A percentile compares a stretch with the other conserved stretches of the same genome.
Conservation (phyloP, 495 filamentous ascomycete species). For the Neurospora tetraspora region DNA sequence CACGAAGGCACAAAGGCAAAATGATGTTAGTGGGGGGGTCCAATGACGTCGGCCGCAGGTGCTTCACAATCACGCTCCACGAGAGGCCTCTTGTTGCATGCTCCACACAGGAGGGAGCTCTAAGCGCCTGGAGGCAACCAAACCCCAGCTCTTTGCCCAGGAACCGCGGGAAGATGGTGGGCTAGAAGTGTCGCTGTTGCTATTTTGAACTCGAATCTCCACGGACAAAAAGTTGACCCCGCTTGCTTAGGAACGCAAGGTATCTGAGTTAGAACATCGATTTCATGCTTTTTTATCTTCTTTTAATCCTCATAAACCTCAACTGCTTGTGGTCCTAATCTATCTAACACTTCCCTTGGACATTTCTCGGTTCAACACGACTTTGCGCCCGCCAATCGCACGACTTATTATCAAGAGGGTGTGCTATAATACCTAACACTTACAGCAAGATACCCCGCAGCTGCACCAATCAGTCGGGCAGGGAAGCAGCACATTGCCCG, state of each 20-base stretch:
- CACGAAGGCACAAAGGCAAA: neutral
- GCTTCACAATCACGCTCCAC: neutral
- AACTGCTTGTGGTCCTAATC: neutral
- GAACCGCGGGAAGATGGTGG: constrained; percentile 14
- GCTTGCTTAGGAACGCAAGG: neutral
- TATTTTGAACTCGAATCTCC: constrained; percentile 18
- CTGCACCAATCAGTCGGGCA: neutral
- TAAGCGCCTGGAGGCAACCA: constrained; percentile 22
- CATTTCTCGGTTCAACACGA: neutral
- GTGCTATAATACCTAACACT: neutral
- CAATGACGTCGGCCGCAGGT: constrained; percentile 24
- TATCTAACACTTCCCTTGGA: neutral
- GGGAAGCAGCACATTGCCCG: neutral
- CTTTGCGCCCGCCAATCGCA: neutral
- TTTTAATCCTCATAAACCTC: neutral
- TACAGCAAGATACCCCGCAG: neutral
- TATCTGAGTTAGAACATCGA: neutral
- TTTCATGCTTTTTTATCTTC: neutral
- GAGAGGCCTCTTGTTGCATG: constrained; percentile 20
- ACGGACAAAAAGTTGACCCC: constrained; percentile 6
- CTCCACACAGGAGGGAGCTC: constrained; percentile 20
- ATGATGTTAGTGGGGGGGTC: neutral
- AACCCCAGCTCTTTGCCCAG: neutral
- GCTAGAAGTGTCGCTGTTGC: constrained; percentile 9
- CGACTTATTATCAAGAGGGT: neutral